Evolutionary conservation across 805 yeast genomes (phyloP).

Genomic region (Candida ulmi): DNA sequence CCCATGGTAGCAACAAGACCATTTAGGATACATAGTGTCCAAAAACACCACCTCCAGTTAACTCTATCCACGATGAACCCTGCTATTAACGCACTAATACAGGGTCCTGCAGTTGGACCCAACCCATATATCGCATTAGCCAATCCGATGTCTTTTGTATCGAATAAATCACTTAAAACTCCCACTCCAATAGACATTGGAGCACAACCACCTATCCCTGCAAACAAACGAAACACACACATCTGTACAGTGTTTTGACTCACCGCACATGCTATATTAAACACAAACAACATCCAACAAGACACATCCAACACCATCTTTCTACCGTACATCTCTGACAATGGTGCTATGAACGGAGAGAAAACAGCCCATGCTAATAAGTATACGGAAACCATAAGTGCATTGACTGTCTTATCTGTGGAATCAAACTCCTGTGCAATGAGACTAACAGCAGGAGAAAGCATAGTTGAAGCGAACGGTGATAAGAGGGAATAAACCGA

Average conservation of each 20-base stretch:
- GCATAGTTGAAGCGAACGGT: slow-evolving; percentile 58
- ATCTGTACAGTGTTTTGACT: slow-evolving; percentile 49
- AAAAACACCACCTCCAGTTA: slow-evolving; percentile 62
- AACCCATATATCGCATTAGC: slow-evolving; percentile 52
- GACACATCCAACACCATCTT: slow-evolving; percentile 44
- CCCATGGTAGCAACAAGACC: slow-evolving; percentile 43
- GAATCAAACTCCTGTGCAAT: slow-evolving; percentile 42
- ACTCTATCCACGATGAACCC: slow-evolving; percentile 49
- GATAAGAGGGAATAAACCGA: slow-evolving; percentile 51
- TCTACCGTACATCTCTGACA: slow-evolving; percentile 57
- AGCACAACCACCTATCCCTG: slow-evolving; percentile 63
- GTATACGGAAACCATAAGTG: slow-evolving; percentile 52
- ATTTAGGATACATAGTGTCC: slow-evolving; percentile 48
- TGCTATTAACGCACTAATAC: slow-evolving; percentile 50
- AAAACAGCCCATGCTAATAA: slow-evolving; percentile 61
- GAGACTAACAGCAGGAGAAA: slow-evolving; percentile 52
- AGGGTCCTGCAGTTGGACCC: slow-evolving; percentile 53
- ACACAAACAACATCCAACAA: slow-evolving; percentile 40
- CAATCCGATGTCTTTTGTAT: slow-evolving; percentile 42
- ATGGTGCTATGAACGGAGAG: slow-evolving; percentile 58
- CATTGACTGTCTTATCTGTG: slow-evolving; percentile 31
- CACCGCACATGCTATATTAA: slow-evolving; percentile 56
- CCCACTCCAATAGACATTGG: slow-evolving; percentile 70
- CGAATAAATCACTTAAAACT: slow-evolving; percentile 55
- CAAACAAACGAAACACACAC: slow-evolving; percentile 53